Conservation (phyloP, 495 filamentous ascomycete genomes). For the Penicillium chermesinum region DNA sequence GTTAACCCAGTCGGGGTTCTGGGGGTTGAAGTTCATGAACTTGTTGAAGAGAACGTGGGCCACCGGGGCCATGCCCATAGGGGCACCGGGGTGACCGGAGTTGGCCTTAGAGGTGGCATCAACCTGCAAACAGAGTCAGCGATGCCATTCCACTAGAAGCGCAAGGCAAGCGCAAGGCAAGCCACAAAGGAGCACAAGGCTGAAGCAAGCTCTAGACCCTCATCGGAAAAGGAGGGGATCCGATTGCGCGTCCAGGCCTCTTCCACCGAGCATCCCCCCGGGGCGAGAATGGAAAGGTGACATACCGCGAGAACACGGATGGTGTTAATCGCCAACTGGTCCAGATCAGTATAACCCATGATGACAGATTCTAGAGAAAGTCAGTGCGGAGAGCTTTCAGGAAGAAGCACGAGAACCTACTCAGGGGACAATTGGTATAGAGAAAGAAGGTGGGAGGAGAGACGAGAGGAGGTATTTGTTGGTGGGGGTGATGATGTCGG, state of each 20-base stretch:
- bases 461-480: slow-evolving; percentile 31
- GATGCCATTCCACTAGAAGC: slow-evolving; percentile 12
- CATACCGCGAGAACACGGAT: slow-evolving; percentile 90
- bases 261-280: slow-evolving; percentile 4
- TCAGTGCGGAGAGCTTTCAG: slow-evolving; percentile 14
- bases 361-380: slow-evolving; percentile 48
- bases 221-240: not conserved
- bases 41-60: slow-evolving; percentile 98
- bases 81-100: slow-evolving; percentile 97
- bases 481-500: slow-evolving; percentile 35
- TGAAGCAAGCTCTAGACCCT: slow-evolving; percentile 1
- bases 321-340: slow-evolving; percentile 92
- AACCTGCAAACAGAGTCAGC: slow-evolving; percentile 52
- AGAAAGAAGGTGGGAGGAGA: slow-evolving; percentile 17
- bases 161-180: too few species aligned
- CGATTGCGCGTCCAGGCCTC: slow-evolving; percentile 7
- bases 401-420: not conserved
- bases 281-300: too few species aligned
- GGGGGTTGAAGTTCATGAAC: slow-evolving; percentile 99
- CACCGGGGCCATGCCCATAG: slow-evolving; percentile 98
- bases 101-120: slow-evolving; percentile 96
- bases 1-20: slow-evolving; percentile 96
- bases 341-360: slow-evolving; percentile 85
- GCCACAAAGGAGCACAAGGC: not conserved
- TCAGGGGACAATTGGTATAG: slow-evolving; percentile 11